Evolutionary conservation across 345 rosid genomes (phyloP).

Genomic region (Pistacia integerrima): DNA sequence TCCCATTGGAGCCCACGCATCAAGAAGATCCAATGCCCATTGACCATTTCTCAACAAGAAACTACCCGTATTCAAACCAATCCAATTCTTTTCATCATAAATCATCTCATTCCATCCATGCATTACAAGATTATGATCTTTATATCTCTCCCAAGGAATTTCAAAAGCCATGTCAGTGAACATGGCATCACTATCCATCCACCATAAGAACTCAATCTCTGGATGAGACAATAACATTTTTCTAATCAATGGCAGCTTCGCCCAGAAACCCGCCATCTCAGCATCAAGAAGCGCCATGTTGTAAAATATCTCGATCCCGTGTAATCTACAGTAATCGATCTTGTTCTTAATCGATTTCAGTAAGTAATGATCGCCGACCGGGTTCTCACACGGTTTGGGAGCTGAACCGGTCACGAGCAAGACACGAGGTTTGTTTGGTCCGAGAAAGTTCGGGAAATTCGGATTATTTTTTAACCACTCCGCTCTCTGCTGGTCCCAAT

Average conservation of each 20-base stretch:
- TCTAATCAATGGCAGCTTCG: slow-evolving; percentile 58
- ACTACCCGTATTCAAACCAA: slow-evolving; percentile 64
- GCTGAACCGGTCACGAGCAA: slow-evolving; percentile 65
- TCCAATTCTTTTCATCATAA: slow-evolving; percentile 63
- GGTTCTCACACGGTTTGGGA: slow-evolving; percentile 67
- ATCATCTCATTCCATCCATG: slow-evolving; percentile 76
- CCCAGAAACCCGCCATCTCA: slow-evolving; percentile 70
- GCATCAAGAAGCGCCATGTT: slow-evolving; percentile 62
- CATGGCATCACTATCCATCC: slow-evolving; percentile 76
- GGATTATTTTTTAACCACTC: slow-evolving; percentile 46
- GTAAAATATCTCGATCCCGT: slow-evolving; percentile 55
- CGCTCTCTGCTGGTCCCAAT: slow-evolving; percentile 56
- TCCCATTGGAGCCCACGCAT: slow-evolving; percentile 61
- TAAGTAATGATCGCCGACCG: slow-evolving; percentile 60
- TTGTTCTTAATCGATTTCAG: slow-evolving; percentile 61
- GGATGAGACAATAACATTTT: slow-evolving; percentile 58
- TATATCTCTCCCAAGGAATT: slow-evolving; percentile 65
- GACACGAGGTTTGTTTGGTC: slow-evolving; percentile 53
- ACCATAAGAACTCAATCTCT: slow-evolving; percentile 65
- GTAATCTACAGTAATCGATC: slow-evolving; percentile 61
- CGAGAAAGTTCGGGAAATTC: slow-evolving; percentile 41
- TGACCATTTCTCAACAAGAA: slow-evolving; percentile 56
- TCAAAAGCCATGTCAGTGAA: slow-evolving; percentile 69
- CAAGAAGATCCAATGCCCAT: slow-evolving; percentile 57
- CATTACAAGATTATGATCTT: slow-evolving; percentile 50